phyloP scores from a whole-genome alignment of 2,329 filamentous ascomycete species.

The Ceratocystis huliohia region DNA sequence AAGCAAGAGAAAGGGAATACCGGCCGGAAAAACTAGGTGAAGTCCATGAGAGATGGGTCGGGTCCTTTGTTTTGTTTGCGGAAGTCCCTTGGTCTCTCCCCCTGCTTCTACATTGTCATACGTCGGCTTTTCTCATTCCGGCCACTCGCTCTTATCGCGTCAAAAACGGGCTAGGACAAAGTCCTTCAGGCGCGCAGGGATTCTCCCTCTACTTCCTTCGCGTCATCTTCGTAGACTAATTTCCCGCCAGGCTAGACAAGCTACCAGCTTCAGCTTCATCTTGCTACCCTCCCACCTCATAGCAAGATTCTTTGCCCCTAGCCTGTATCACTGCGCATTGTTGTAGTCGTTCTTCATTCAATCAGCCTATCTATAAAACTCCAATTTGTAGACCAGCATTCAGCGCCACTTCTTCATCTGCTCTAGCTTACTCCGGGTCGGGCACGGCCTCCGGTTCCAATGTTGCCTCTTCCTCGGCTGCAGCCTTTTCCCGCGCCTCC shows the following conservation, averaged over 20 bases:
- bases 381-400: neutral
- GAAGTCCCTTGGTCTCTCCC: neutral
- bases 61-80: neutral
- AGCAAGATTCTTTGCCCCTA: too few species aligned
- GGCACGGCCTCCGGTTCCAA: neutral
- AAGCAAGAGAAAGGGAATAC: neutral
- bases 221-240: too few species aligned
- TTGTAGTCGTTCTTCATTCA: neutral
- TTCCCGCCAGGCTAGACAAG: too few species aligned
- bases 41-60: neutral
- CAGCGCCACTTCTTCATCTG: neutral
- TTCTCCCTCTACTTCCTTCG: neutral
- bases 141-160: neutral
- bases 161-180: neutral
- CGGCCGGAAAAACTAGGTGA: neutral
- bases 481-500: conserved; percentile 15
- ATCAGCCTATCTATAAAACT: neutral
- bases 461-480: conserved; percentile 5
- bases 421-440: conserved; percentile 20
- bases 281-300: too few species aligned
- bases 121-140: neutral
- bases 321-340: neutral
- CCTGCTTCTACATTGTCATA: neutral
- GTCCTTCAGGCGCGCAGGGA: neutral
- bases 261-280: too few species aligned